Evolutionary conservation across 1,284 basidiomycete species (phyloP).

Genomic region (Sanghuangporus sanghuang): DNA sequence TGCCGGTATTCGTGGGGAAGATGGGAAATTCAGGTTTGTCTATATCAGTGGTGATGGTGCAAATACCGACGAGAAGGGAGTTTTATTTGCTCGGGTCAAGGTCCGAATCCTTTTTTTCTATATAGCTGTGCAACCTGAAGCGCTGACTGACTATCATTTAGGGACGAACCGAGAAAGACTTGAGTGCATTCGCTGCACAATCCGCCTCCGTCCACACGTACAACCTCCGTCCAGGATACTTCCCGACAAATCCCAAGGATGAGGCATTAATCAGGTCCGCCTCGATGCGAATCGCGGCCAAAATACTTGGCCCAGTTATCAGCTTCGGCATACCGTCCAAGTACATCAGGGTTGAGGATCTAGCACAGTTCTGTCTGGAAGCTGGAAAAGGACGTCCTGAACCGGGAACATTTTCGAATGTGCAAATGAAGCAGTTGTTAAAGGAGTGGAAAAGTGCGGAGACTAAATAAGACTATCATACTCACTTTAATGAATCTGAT

Average conservation of each 20-base stretch:
- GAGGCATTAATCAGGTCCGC: neutral
- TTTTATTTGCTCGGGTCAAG: constrained; percentile 32
- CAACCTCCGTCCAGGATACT: constrained; percentile 17
- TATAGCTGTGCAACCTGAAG: neutral
- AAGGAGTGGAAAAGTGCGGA: constrained; percentile 1
- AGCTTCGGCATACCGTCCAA: neutral
- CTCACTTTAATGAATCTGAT: neutral
- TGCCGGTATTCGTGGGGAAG: constrained; percentile 24
- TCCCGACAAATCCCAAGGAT: constrained; percentile 15
- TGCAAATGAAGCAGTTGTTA: constrained; percentile 6
- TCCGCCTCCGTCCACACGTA: neutral
- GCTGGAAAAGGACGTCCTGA: constrained; percentile 5
- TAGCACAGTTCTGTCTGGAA: constrained; percentile 6
- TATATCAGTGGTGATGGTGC: constrained; percentile 30
- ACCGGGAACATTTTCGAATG: constrained; percentile 2
- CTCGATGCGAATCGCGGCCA: neutral
- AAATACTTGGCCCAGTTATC: neutral
- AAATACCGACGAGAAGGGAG: constrained; percentile 28
- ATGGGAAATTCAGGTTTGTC: constrained; percentile 30
- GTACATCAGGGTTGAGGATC: constrained; percentile 1
- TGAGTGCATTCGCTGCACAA: neutral
- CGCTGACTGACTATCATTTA: neutral
- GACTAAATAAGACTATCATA: neutral
- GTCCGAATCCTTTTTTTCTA: constrained; percentile 19
- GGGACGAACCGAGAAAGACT: constrained; percentile 15